Conservation (phyloP, 352 stramenopile species). For the Aphanomyces stellatus region DNA sequence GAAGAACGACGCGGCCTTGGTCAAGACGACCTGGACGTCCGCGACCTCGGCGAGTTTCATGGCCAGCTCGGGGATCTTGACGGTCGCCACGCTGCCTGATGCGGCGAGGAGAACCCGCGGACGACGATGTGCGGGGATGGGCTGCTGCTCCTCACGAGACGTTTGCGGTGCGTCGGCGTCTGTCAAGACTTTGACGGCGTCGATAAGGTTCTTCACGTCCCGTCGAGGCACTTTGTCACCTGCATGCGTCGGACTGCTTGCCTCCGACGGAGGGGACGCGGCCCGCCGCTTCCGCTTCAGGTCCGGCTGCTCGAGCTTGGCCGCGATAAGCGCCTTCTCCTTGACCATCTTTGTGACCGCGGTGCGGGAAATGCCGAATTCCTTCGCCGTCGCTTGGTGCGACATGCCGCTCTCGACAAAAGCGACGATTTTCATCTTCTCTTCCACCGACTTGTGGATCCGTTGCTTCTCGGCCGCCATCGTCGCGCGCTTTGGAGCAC, state of each 20-base stretch:
- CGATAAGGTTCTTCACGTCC: neutral
- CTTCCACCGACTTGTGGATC: conserved; percentile 71
- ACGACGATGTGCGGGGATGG: neutral
- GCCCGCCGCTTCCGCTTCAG: neutral
- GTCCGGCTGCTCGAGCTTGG: neutral
- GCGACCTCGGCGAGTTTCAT: conserved; percentile 39
- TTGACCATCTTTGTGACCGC: conserved; percentile 85
- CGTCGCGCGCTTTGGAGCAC: too few relatives aligned
- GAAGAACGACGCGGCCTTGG: conserved; percentile 77
- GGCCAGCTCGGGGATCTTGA: conserved; percentile 82
- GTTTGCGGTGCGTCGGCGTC: neutral
- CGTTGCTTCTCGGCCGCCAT: conserved; percentile 22
- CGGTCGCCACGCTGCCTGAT: conserved; percentile 78
- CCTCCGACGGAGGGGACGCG: neutral
- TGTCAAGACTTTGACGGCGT: neutral
- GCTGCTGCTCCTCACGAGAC: too few relatives aligned
- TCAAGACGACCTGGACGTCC: conserved; percentile 78
- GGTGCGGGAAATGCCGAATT: conserved; percentile 72
- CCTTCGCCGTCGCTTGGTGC: conserved; percentile 61
- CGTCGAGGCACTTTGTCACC: neutral
- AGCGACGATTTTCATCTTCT: conserved; percentile 75
- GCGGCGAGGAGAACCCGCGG: conserved; percentile 64
- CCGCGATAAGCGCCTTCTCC: conserved; percentile 25
- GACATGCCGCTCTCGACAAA: conserved; percentile 75
- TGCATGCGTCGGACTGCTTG: neutral